Base-by-base conservation (phyloP, 129 eudicot genomes). In the Glebionis coronaria region DNA sequence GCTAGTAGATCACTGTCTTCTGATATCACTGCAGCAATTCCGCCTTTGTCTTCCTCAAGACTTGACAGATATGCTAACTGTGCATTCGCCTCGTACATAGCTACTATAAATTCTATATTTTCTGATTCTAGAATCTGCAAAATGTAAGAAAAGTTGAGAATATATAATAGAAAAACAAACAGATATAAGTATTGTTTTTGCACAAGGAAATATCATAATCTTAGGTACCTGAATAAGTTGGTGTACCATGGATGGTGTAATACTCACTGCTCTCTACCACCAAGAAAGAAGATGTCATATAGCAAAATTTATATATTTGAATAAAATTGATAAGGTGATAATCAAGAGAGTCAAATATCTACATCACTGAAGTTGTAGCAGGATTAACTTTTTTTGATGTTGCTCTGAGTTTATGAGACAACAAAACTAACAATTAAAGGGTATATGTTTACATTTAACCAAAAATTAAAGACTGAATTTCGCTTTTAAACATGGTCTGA, bases 51-150 rank as follows among this genome's bases (percentile, higher is more conserved):
- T 66, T 44, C 79, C 59, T 80, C 88, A 69, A 91, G 84, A 62
- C 78, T 57, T 14, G 90, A 82, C 65, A 91, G 16, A 75, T 91
- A 91, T 14, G 97, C 90, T 56, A 91, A 83, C 15, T 91, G 97
- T 55, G 95, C 97, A 87, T 91, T 93, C 5, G 95, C 97, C 72
- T 91, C 97, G 35, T 91, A 91, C 57, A 93, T 95, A 61, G 97
- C 97, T 57, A 91, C 93, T 20, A 87, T 80, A 75, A 84, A 91
- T 58, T 91, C 97, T 13, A 91, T 67, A 57, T 85, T 81, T 74
- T 87, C 95, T 21, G 83, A 79, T 55, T 70, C 87, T 69, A 91
- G 58, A 69, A 78, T 74, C 95, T 90, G 82, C 38, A 35, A 54
- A 67, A 21, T 31, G 52, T 19, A 21, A 0, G 0, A 27, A 9